A percentile compares a stretch with the other conserved stretches of the same genome.
Conservation (phyloP, 1,284 basidiomycete species). For the Sanghuangporus baumii region DNA sequence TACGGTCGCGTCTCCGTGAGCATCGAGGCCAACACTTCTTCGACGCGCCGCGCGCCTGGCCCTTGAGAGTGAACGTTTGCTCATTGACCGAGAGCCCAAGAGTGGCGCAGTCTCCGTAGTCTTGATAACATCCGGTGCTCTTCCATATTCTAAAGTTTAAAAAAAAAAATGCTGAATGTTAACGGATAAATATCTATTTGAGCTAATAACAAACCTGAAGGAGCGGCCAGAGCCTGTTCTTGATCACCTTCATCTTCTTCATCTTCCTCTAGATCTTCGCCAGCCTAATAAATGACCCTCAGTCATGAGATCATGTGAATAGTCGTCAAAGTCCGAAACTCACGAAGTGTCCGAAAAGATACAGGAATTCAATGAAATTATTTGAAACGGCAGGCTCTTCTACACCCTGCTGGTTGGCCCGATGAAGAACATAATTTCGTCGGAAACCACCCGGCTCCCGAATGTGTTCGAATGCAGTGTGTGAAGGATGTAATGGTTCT, state of each 20-base stretch:
- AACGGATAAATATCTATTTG: neutral
- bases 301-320: neutral
- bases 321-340: slow-evolving; percentile 30
- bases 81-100: slow-evolving; percentile 9
- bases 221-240: slow-evolving; percentile 33
- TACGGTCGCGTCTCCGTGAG: slow-evolving; percentile 78
- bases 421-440: slow-evolving; percentile 76
- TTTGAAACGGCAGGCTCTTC: slow-evolving; percentile 65
- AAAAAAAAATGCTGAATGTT: neutral
- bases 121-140: neutral
- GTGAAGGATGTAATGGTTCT: slow-evolving; percentile 36
- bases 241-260: slow-evolving; percentile 51
- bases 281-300: slow-evolving; percentile 50
- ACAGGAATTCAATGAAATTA: slow-evolving; percentile 91
- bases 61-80: slow-evolving; percentile 36
- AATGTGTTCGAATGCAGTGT: slow-evolving; percentile 81
- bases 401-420: slow-evolving; percentile 60
- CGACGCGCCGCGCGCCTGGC: slow-evolving; percentile 45
- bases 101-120: slow-evolving; percentile 19
- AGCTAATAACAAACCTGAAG: slow-evolving; percentile 9
- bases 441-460: slow-evolving; percentile 93
- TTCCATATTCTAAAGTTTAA: neutral
- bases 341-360: slow-evolving; percentile 91
- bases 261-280: slow-evolving; percentile 91
- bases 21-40: slow-evolving; percentile 41